Base-by-base conservation (phyloP, 2,329 filamentous ascomycete species). In the Trichoderma koningii region DNA sequence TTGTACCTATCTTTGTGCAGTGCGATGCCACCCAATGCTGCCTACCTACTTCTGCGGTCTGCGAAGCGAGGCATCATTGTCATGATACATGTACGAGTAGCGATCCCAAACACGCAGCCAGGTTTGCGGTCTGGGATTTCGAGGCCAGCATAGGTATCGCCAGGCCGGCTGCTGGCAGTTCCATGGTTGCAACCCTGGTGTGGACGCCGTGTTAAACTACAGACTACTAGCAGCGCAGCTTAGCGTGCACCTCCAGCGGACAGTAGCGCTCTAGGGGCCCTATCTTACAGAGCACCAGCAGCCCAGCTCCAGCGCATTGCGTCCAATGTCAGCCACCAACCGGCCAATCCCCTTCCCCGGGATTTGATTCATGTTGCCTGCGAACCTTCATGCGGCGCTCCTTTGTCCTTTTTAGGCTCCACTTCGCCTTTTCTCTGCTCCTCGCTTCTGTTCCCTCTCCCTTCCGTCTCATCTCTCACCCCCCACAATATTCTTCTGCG, bases 401-500 rank as follows among this genome's bases (percentile, higher is more conserved):
- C 50, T 53, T 44, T 23, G 48, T 53, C 41, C 59, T 63, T 55
- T 55, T 51, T 50, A 28, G 38, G 61, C 61, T 56, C 61, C 61
- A 64, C 55, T 52, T 42, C 55, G 21, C 55, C 38, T 51, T 51
- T 51, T 56, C 63, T 60, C 50, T 34, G 55, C 52, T 23, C 50
- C 52, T 30, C 63, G 47, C 55, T 60, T 65, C 48, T 26, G 26
- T 65, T 60, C 52, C 41, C 45, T 60, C 52, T 65, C 38, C 45
- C 42, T 60, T 60, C 48, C 55, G 45, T 17, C 34, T 38, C 34
- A 38, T 34, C 56, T 38, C 28, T 38, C 45, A 14, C 45, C 47
- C 63, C 63, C 63, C 63, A 61, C 63, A 65, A 61, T 59, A 60
- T 53, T 61, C 62, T 52, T 63, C 26, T 19, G 50, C 50, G 34